Conservation (phyloP, 2,329 filamentous ascomycete genomes). For the Alternaria metachromatica region DNA sequence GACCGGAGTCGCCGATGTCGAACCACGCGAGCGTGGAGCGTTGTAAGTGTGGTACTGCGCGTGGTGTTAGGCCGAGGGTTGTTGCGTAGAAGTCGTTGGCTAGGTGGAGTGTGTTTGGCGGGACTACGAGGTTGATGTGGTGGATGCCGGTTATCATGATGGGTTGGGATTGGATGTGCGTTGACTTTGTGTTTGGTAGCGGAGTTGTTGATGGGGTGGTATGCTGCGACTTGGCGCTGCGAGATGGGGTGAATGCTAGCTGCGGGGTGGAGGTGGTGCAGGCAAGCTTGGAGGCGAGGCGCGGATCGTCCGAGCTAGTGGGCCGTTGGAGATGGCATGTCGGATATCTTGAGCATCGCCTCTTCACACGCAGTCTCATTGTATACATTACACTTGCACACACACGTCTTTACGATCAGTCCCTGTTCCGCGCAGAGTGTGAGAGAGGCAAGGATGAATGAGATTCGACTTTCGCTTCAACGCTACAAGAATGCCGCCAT, state of each 20-base stretch:
- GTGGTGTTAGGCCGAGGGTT: conserved; percentile 58
- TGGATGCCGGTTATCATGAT: background rate
- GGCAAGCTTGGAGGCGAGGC: background rate
- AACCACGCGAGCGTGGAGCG: conserved; percentile 64
- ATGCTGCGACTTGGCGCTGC: background rate
- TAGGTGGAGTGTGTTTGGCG: background rate
- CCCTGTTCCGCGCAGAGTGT: no score
- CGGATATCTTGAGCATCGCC: background rate
- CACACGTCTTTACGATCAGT: no score
- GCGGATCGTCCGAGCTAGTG: background rate
- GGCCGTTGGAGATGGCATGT: background rate
- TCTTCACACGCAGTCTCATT: no score
- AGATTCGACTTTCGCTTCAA: background rate
- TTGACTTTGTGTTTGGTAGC: background rate
- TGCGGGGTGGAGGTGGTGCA: conserved; percentile 24
- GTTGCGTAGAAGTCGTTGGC: background rate
- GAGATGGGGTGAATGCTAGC: background rate
- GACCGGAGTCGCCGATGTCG: conserved; percentile 56
- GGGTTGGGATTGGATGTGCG: rapidly evolving
- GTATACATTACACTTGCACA: no score
- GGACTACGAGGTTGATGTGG: background rate
- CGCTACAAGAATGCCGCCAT: background rate
- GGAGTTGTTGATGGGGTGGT: background rate
- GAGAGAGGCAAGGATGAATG: no score
- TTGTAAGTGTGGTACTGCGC: conserved; percentile 61